A percentile compares a stretch with the other conserved stretches of the same genome.
Evolutionary conservation across 371 early-diverging fungal species (phyloP).

Genomic region (Mucor racemosus): DNA sequence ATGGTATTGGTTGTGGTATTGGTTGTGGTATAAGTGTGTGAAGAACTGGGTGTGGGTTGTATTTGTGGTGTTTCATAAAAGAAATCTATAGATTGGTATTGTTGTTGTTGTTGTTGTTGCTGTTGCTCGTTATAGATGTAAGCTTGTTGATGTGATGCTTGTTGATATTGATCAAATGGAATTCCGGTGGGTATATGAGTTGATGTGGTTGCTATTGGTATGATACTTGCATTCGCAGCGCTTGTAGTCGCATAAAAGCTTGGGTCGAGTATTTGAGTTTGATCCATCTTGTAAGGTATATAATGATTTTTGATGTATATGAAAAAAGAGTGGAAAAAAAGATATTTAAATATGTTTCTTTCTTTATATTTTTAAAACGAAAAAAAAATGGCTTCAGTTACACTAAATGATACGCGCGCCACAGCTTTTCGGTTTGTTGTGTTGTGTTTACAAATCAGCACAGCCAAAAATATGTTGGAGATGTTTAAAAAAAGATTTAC

Average conservation of each 20-base stretch:
- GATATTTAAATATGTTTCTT: neutral
- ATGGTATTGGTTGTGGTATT: slow-evolving; percentile 5
- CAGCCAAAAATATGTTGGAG: neutral
- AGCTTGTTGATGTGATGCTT: neutral
- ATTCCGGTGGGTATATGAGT: neutral
- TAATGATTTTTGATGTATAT: neutral
- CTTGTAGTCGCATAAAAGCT: slow-evolving; percentile 9
- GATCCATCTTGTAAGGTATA: neutral
- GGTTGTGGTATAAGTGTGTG: slow-evolving; percentile 7
- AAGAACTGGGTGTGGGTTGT: slow-evolving; percentile 10
- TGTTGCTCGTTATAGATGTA: slow-evolving; percentile 6
- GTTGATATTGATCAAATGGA: slow-evolving; percentile 10
- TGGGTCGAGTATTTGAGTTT: slow-evolving; percentile 11
- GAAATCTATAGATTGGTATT: slow-evolving; percentile 19
- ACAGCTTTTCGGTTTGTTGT: neutral
- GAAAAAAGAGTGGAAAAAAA: neutral
- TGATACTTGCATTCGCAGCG: slow-evolving; percentile 8
- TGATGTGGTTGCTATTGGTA: slow-evolving; percentile 6
- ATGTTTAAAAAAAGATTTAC: slow-evolving; percentile 1
- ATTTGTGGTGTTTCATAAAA: slow-evolving; percentile 17
- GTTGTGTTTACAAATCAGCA: neutral
- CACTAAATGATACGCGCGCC: slow-evolving; percentile 23
- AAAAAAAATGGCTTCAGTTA: neutral
- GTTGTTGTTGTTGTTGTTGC: neutral
- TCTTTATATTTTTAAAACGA: neutral